Evolutionary conservation across 805 yeast species (phyloP).

Genomic region (Barnettozyma siamensis): DNA sequence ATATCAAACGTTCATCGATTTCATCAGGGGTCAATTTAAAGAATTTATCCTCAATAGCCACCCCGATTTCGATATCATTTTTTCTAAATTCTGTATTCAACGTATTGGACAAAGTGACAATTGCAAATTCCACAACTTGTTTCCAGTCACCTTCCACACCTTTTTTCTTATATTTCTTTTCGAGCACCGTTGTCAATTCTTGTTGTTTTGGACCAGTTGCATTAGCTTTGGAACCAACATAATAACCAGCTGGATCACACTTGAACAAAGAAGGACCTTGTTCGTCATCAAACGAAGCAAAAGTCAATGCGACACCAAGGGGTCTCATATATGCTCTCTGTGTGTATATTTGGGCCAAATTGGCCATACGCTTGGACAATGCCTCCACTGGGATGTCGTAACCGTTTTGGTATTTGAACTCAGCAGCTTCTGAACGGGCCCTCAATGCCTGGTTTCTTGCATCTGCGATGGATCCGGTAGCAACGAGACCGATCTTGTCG

Average conservation of each 20-base stretch:
- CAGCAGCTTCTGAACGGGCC: slow-evolving; percentile 94
- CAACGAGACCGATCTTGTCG: slow-evolving; percentile 76
- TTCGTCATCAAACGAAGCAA: slow-evolving; percentile 84
- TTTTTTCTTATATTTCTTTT: slow-evolving; percentile 79
- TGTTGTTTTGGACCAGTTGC: slow-evolving; percentile 98
- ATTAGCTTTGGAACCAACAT: slow-evolving; percentile 82
- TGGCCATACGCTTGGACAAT: slow-evolving; percentile 91
- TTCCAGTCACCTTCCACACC: slow-evolving; percentile 82
- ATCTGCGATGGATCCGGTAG: slow-evolving; percentile 95
- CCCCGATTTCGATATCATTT: slow-evolving; percentile 89
- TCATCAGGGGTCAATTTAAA: slow-evolving; percentile 73
- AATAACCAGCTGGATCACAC: slow-evolving; percentile 97
- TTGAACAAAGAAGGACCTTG: slow-evolving; percentile 85
- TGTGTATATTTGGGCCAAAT: slow-evolving; percentile 89
- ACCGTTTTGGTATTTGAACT: slow-evolving; percentile 89
- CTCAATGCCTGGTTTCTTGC: slow-evolving; percentile 86
- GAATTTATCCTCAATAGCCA: slow-evolving; percentile 69
- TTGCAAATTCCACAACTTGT: slow-evolving; percentile 83
- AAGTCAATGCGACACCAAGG: slow-evolving; percentile 87
- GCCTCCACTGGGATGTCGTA: slow-evolving; percentile 96
- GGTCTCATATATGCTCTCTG: slow-evolving; percentile 99
- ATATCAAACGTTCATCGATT: slow-evolving; percentile 87
- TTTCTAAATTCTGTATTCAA: slow-evolving; percentile 91
- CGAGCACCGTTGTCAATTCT: slow-evolving; percentile 84
- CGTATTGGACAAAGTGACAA: slow-evolving; percentile 77